Percentiles rank a stretch among this genome's conserved stretches.
Conservation (phyloP, 179 eudicot genomes). For the Silene coronaria region DNA sequence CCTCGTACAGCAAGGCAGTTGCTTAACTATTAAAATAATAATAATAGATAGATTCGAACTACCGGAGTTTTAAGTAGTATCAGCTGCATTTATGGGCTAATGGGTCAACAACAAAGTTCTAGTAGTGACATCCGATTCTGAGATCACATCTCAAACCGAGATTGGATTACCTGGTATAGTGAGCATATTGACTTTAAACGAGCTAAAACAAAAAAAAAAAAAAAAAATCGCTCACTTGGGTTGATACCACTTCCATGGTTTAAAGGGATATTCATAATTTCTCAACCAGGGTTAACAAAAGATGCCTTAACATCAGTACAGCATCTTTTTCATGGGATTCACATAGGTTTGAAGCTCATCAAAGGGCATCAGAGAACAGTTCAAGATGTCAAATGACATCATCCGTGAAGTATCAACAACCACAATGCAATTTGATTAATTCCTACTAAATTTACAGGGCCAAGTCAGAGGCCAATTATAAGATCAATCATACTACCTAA, state of each 20-base stretch:
- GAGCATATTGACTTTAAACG: constrained; percentile 1
- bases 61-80: background rate
- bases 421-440: background rate
- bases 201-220: constrained; percentile 13
- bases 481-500: constrained; percentile 6
- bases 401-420: background rate
- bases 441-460: constrained; percentile 8
- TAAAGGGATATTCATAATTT: constrained; percentile 14
- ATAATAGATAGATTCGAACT: background rate
- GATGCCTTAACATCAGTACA: constrained; percentile 12
- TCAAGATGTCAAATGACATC: constrained; percentile 17
- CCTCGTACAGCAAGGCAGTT: constrained; percentile 25
- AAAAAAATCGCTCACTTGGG: constrained; percentile 3
- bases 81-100: background rate
- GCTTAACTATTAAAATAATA: background rate
- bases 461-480: constrained; percentile 18
- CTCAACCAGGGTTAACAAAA: constrained; percentile 10
- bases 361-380: constrained; percentile 21
- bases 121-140: background rate
- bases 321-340: constrained; percentile 8
- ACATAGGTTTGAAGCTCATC: constrained; percentile 17
- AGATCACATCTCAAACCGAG: background rate
- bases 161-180: background rate
- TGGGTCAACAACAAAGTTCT: background rate
- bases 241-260: constrained; percentile 14